A percentile compares a stretch with the other conserved stretches of the same genome.
Conservation (phyloP, 2,329 filamentous ascomycete species). For the Scleromitrula shiraiana region DNA sequence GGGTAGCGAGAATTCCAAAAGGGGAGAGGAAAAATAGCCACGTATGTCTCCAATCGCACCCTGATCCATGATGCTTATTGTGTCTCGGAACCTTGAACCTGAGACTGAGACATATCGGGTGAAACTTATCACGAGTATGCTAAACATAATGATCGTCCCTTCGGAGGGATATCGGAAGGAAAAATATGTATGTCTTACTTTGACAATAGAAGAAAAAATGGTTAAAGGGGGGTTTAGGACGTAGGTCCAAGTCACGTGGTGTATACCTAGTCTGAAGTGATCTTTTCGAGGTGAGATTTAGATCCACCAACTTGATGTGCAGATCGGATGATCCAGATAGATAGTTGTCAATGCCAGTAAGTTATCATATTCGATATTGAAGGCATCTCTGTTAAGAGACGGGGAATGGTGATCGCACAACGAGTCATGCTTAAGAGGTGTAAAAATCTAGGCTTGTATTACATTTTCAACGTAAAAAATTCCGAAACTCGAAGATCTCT, state of each 20-base stretch:
- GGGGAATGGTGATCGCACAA: too few species aligned
- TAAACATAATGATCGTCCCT: background rate
- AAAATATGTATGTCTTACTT: constrained; percentile 8
- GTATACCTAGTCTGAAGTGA: background rate
- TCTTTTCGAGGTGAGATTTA: background rate
- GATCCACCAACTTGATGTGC: background rate
- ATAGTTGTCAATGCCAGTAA: too few species aligned
- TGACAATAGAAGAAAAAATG: background rate
- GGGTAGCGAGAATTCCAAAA: background rate
- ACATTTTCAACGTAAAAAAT: too few species aligned
- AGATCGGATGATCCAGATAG: background rate
- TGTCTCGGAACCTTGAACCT: constrained; percentile 4
- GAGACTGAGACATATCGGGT: constrained; percentile 6
- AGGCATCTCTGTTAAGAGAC: too few species aligned
- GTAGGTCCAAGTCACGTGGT: background rate
- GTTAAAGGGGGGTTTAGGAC: background rate
- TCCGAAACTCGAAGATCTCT: too few species aligned
- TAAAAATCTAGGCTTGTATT: too few species aligned
- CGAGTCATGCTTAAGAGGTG: too few species aligned
- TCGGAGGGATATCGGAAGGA: constrained; percentile 10
- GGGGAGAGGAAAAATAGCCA: background rate
- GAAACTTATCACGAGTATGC: constrained; percentile 6
- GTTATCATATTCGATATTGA: too few species aligned
- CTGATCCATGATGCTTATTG: constrained; percentile 1
- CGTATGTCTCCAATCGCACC: background rate